Conservation (phyloP, 257 asterid species). For the Dorcoceras hygrometricum region DNA sequence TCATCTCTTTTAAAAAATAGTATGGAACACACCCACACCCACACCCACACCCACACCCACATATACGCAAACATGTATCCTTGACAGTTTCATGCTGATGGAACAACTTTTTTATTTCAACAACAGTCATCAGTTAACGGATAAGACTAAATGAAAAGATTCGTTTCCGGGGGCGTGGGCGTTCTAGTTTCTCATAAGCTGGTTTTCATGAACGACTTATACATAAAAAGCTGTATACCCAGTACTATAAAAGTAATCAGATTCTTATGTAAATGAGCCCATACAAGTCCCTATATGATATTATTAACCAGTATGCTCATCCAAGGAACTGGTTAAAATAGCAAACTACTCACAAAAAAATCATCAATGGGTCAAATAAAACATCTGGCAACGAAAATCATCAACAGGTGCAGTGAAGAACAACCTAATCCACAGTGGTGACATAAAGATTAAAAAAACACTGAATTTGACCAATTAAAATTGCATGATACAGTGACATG, state of each 20-base stretch:
- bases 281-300: background rate
- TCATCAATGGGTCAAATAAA: no score
- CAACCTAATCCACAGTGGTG: no score
- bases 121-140: background rate
- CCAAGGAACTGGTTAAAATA: no score
- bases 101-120: no score
- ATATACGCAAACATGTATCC: background rate
- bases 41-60: conserved; percentile 1
- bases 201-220: no score
- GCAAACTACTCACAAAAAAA: no score
- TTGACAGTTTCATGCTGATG: background rate
- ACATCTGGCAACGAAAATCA: background rate
- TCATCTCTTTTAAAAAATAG: conserved; percentile 22
- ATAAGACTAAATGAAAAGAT: no score
- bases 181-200: no score
- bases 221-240: background rate
- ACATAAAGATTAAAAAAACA: no score
- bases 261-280: background rate
- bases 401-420: background rate
- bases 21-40: conserved; percentile 2
- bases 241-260: background rate
- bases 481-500: background rate
- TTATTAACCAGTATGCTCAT: background rate
- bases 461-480: background rate
- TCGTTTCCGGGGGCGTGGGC: no score